These are phyloP conservation scores for Mycena floridula DNA, from an alignment of 768 basidiomycete species.

Conservation along the genomic window DNA sequence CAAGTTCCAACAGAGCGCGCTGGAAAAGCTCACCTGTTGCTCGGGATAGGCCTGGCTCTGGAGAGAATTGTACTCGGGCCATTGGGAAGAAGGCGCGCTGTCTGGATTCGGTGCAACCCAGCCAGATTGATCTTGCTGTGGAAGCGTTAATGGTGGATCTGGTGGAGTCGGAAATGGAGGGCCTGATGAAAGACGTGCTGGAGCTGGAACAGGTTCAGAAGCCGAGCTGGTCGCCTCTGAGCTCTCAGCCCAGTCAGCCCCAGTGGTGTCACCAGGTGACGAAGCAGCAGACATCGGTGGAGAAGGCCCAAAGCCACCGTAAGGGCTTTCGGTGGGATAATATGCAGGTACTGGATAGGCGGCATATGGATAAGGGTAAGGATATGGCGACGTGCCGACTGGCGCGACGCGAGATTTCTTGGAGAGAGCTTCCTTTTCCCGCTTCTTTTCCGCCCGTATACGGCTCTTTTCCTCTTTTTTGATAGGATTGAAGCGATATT, in stretches of 20 bases:
- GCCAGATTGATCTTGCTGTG: background rate
- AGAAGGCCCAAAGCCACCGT: constrained; percentile 39
- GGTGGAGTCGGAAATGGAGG: background rate
- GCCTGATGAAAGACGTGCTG: background rate
- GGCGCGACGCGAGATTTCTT: constrained; percentile 10
- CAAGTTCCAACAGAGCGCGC: background rate
- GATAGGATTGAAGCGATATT: constrained; percentile 51
- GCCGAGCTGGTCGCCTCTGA: background rate
- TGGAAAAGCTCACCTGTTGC: background rate
- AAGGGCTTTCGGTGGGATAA: constrained; percentile 20
- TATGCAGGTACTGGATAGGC: constrained; percentile 9
- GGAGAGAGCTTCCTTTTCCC: constrained; percentile 27
- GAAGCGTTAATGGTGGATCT: background rate
- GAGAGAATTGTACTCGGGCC: background rate
- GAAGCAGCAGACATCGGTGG: constrained; percentile 47
- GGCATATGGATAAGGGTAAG: constrained; percentile 12
- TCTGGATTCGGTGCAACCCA: background rate
- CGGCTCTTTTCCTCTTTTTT: constrained; percentile 46
- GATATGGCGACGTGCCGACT: constrained; percentile 10
- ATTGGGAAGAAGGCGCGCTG: background rate
- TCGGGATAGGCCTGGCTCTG: background rate
- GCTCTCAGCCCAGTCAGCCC: background rate
- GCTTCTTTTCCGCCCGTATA: constrained; percentile 31
- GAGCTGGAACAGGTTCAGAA: background rate
- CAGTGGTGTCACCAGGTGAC: constrained; percentile 28